Evolutionary conservation across 805 yeast genomes (phyloP).

Genomic region (Candida namnaoensis): DNA sequence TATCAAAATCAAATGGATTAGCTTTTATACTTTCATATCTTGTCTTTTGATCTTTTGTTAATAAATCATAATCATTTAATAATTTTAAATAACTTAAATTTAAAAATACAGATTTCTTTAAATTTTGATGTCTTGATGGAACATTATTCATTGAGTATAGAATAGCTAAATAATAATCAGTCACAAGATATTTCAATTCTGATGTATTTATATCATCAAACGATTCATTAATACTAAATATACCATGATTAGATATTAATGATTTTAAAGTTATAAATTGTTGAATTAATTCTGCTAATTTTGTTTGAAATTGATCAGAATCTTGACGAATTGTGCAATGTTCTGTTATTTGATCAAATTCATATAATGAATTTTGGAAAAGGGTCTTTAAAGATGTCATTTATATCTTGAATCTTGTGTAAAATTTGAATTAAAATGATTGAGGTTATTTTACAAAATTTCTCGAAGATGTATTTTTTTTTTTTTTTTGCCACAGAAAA

Average conservation of each 20-base stretch:
- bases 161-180: conserved; percentile 52
- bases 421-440: too few species aligned
- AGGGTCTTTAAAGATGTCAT: background rate
- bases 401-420: too few species aligned
- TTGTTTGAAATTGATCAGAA: conserved; percentile 29
- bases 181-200: conserved; percentile 49
- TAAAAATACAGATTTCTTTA: conserved; percentile 33
- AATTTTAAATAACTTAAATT: conserved; percentile 37
- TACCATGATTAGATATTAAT: conserved; percentile 35
- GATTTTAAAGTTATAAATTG: conserved; percentile 35
- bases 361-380: background rate
- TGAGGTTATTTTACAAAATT: too few species aligned
- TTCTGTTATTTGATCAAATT: background rate
- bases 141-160: conserved; percentile 16
- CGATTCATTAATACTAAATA: conserved; percentile 68
- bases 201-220: conserved; percentile 60
- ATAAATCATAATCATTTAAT: conserved; percentile 34
- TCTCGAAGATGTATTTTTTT: too few species aligned
- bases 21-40: conserved; percentile 26
- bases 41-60: conserved; percentile 26
- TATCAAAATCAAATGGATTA: conserved; percentile 24
- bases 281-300: conserved; percentile 26
- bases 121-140: conserved; percentile 22
- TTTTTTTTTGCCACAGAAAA: too few species aligned
- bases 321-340: conserved; percentile 28